These are phyloP conservation scores for Telfairia occidentalis DNA, from an alignment of 331 rosid genomes.

Conservation along the genomic window DNA sequence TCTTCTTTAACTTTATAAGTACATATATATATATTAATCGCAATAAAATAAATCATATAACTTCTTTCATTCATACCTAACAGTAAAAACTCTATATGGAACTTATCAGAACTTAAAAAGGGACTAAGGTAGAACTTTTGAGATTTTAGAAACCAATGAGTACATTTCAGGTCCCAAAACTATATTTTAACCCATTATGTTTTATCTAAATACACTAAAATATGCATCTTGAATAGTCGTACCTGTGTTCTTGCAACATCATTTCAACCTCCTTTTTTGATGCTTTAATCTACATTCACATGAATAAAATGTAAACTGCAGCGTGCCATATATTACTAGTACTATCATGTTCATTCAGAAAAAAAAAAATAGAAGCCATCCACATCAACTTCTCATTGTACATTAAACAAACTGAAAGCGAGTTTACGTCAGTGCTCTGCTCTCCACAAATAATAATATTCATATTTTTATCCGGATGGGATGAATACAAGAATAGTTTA, in stretches of 20 bases:
- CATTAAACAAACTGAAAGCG: neutral
- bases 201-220: conserved; percentile 5
- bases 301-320: conserved; percentile 6
- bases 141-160: neutral
- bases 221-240: conserved; percentile 19
- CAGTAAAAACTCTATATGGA: too few relatives aligned
- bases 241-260: conserved; percentile 87
- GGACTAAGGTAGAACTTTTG: neutral
- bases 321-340: neutral
- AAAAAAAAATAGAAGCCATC: neutral
- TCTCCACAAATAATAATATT: neutral
- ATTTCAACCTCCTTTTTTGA: conserved; percentile 72
- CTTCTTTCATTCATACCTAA: too few relatives aligned
- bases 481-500: neutral
- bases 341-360: neutral
- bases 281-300: conserved; percentile 53
- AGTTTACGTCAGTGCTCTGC: neutral
- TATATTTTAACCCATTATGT: neutral
- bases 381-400: neutral
- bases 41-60: too few relatives aligned
- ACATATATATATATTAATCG: too few relatives aligned
- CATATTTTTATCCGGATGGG: neutral
- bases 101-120: neutral
- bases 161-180: neutral
- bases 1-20: neutral